Evolutionary conservation across 2,329 filamentous ascomycete species (phyloP), one percentile per base, ranked within the genome.

Genomic region (Nemania diffusa): DNA sequence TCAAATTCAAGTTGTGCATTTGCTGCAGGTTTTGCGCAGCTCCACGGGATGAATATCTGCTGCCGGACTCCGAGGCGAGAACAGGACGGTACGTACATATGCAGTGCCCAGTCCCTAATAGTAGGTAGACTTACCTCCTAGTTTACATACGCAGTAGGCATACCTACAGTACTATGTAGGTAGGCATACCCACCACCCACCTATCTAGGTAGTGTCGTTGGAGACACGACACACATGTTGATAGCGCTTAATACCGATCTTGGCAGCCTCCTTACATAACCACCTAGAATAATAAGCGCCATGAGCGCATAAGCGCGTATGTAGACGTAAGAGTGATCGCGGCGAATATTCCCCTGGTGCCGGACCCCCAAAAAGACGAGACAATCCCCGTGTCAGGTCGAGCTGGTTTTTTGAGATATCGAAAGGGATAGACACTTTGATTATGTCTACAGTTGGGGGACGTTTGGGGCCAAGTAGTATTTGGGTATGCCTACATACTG

Each of bases 241-340:
- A 52, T 56, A 51, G 67, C 40, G 69, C 69, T 69, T 73, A 71
- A 67, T 51, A 50, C 13, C 17, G 27, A 22, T 3, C 37, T 42
- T 66, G 46, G 53, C 50, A 61, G 60, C 34, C 26, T 20, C 67
- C 34, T 6, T 40, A 17, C 40, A 5, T 44, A n/a, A 40, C 15
- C 15, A 51, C 6, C 9, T 51, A n/a, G 24, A 17, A 20, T 57
- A 24, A 40, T 53, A 71, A 65, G 57, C 59, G 67, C 67, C 60
- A 58, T 17, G 56, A 58, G 40, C 59, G 56, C 67, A 64, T 74
- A 74, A 74, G 72, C 73, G 73, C 72, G 27, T 34, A 22, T 53
- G 53, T 51, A 52, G 34, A 56, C 27, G 17, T 34, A 8, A 52
- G n/a, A 9, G 27, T 13, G 11, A 52, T 52, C n/a, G 27, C 15